Conservation (phyloP, 139 green algal species). For the Chlorella sorokiniana region DNA sequence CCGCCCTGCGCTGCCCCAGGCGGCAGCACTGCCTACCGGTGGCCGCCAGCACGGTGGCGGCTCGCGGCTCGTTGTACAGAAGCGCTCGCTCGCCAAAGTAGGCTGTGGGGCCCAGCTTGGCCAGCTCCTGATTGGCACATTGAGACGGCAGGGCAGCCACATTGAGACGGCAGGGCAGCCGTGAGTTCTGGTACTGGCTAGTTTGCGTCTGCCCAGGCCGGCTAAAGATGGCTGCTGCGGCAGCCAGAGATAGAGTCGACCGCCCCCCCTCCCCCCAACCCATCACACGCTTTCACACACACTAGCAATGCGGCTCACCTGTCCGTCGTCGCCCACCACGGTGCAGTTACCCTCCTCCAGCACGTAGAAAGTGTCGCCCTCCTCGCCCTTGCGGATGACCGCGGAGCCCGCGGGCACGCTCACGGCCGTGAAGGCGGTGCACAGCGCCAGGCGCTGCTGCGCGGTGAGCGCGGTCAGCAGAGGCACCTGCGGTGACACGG, state of each 20-base stretch:
- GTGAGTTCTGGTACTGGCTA: too few relatives aligned
- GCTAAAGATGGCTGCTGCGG: too few relatives aligned
- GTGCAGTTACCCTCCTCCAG: constrained; percentile 77
- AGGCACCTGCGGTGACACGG: constrained; percentile 42
- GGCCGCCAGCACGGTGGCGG: constrained; percentile 79
- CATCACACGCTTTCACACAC: not conserved
- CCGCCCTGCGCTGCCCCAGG: not conserved
- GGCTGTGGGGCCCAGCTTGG: constrained; percentile 40
- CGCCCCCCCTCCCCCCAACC: not conserved
- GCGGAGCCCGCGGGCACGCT: constrained; percentile 48
- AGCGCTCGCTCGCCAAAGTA: constrained; percentile 95
- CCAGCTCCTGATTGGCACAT: constrained; percentile 32
- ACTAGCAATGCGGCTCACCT: constrained; percentile 22
- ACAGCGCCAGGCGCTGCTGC: constrained; percentile 59
- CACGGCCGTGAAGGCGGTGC: constrained; percentile 39
- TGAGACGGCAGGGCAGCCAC: not conserved
- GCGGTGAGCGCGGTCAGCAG: constrained; percentile 53
- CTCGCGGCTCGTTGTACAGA: constrained; percentile 71
- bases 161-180: too few relatives aligned
- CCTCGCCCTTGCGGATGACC: constrained; percentile 70
- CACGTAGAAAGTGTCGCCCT: constrained; percentile 88
- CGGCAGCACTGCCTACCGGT: constrained; percentile 27
- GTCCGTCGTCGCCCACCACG: constrained; percentile 29
- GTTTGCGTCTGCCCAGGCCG: too few relatives aligned
- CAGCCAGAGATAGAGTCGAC: too few relatives aligned